Conservation (phyloP, 2,329 filamentous ascomycete species). For the Fusarium marasasianum region DNA sequence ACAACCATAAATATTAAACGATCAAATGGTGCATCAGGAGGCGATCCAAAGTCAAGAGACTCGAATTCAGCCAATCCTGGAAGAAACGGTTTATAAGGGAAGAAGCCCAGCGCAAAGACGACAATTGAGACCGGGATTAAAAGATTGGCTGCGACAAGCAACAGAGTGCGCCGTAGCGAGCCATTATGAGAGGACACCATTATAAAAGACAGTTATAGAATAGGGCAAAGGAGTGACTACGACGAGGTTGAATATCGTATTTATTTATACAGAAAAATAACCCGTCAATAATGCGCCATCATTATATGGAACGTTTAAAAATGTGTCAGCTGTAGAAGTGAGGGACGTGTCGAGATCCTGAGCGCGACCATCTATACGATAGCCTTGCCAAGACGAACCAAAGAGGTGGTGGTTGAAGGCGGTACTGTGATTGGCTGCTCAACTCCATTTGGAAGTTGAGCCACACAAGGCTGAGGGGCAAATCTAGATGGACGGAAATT, state of each 20-base stretch:
- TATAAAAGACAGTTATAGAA: conserved; percentile 13
- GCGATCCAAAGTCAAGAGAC: conserved; percentile 61
- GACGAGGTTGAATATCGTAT: not conserved
- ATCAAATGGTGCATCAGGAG: conserved; percentile 79
- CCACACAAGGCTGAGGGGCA: conserved; percentile 42
- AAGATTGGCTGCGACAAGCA: conserved; percentile 76
- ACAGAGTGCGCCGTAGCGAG: conserved; percentile 47
- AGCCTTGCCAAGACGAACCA: conserved; percentile 40
- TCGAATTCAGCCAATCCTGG: conserved; percentile 81
- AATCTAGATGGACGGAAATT: conserved; percentile 16
- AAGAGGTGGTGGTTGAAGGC: conserved; percentile 34
- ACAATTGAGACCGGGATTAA: conserved; percentile 79
- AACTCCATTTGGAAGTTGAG: conserved; percentile 12
- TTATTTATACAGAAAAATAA: not conserved
- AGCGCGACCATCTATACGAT: conserved; percentile 19
- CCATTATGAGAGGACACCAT: conserved; percentile 41
- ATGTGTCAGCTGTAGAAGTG: conserved; percentile 20
- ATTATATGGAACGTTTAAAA: not conserved
- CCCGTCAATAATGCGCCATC: conserved; percentile 31
- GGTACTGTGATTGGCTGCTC: not conserved
- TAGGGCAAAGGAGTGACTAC: conserved; percentile 18
- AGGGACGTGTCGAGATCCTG: conserved; percentile 41
- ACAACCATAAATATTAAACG: conserved; percentile 97
- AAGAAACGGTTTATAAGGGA: conserved; percentile 95
- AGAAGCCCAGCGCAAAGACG: conserved; percentile 90